A percentile compares a stretch with the other conserved stretches of the same genome.
These are phyloP conservation scores for Poa pratensis DNA, from an alignment of 176 grass and related monocot species.

Conservation along the genomic window DNA sequence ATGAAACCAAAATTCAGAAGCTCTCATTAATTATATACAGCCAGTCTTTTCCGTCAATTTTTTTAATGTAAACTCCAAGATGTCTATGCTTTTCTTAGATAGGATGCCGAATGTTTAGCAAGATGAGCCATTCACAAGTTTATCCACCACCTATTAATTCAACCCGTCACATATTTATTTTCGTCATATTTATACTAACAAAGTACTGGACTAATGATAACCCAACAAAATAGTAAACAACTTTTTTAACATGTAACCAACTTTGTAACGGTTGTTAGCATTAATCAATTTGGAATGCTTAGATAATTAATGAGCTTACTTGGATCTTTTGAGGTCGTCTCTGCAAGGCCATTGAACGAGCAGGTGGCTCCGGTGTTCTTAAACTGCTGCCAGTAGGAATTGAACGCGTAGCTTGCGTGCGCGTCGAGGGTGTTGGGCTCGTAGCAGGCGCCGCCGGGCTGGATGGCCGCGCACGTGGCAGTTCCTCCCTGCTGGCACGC, in stretches of 20 bases:
- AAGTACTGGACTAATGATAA: not conserved
- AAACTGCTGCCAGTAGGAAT: not conserved
- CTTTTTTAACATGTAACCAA: not conserved
- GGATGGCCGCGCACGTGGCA: not conserved
- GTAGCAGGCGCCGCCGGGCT: not conserved
- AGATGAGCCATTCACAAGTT: not conserved
- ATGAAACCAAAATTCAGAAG: not conserved
- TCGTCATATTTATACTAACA: not conserved
- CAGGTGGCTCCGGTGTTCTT: not conserved
- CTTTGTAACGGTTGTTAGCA: not conserved
- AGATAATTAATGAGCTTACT: not conserved
- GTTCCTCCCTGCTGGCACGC: not conserved
- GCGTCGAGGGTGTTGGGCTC: not conserved
- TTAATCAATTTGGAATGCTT: not conserved
- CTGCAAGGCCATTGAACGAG: not conserved
- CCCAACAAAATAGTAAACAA: not conserved
- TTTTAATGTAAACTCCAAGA: not conserved
- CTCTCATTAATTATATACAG: not conserved
- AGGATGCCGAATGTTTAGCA: not conserved
- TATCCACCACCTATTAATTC: not conserved
- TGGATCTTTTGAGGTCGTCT: not conserved
- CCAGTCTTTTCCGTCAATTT: too few relatives aligned
- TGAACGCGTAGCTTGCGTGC: not conserved
- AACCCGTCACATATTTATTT: not conserved
- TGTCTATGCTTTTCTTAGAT: not conserved